Base-by-base conservation (phyloP, 2,329 filamentous ascomycete species). In the Arthrocladium fulminans region DNA sequence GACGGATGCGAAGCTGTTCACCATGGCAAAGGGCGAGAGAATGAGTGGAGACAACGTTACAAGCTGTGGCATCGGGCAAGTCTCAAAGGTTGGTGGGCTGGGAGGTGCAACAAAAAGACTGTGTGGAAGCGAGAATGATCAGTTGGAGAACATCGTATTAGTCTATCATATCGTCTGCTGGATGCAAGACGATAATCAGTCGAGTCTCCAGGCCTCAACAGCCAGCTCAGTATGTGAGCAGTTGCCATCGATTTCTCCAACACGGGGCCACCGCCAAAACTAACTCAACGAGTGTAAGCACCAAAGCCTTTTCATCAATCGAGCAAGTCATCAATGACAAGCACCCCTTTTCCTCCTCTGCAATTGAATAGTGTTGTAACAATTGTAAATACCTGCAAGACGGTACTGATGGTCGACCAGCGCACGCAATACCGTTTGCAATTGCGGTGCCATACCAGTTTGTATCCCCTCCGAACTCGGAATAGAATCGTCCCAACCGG, bases 341-440 rank as follows among this genome's bases (percentile, higher is more conserved):
- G 25, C 22, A 43, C 15, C 22, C n/a, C 12, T 13, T 17, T 7
- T 25, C 23, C 3, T 17, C 24, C 24, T 40, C 19, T 37, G 8
- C 35, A 38, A 38, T 48, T 38, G 40, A 51, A 49, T 22, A 38
- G 43, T 45, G 44, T 49, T 48, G 39, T 43, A 42, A 45, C 40
- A 52, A 51, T 34, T 44, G 39, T 45, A 40, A 20, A 47, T 24
- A 45, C 23, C 32, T 30, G 35, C 41, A 37, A 47, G 47, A 52
- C 54, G 51, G 54, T 52, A 52, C 23, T 47, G 53, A 51, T 55
- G 49, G 45, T 57, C 55, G 51, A 57, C 53, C 55, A 57, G 55
- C 55, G 53, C 50, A 49, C 29, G 20, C 29, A 24, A 45, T 45
- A 45, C 29, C 43, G 29, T 45, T 25, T 30, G n/a, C n/a, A n/a